These are phyloP conservation scores for Physcomitrellopsis africana DNA, from an alignment of 225 moss, liverwort and hornwort species.

Conservation along the genomic window DNA sequence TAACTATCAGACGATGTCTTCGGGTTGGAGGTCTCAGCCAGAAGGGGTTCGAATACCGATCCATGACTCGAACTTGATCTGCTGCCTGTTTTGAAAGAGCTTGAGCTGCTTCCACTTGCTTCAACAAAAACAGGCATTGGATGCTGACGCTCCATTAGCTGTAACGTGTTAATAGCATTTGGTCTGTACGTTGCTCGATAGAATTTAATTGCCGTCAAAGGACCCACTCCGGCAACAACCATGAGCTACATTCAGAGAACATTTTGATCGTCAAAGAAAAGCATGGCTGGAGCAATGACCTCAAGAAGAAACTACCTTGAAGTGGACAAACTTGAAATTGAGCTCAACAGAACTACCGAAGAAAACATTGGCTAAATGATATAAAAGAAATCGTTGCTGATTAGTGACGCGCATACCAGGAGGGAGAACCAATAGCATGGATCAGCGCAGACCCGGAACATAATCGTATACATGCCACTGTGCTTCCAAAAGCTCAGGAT, in stretches of 20 bases:
- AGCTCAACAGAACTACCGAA: conserved; percentile 1
- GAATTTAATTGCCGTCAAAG: conserved; percentile 79
- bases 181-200: conserved; percentile 79
- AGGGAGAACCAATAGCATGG: conserved; percentile 89
- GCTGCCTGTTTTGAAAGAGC: conserved; percentile 44
- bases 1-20: conserved; percentile 42
- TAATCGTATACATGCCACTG: conserved; percentile 84
- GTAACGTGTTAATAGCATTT: conserved; percentile 82
- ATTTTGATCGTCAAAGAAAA: conserved; percentile 11
- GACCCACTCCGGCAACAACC: conserved; percentile 81
- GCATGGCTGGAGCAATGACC: conserved; percentile 8
- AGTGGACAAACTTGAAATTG: neutral
- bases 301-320: neutral
- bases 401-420: conserved; percentile 51
- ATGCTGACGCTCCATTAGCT: conserved; percentile 67
- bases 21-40: conserved; percentile 49
- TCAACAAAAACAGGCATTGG: conserved; percentile 41
- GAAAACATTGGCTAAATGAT: conserved; percentile 4
- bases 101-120: conserved; percentile 53
- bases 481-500: conserved; percentile 66
- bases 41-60: conserved; percentile 84
- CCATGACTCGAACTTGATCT: conserved; percentile 54
- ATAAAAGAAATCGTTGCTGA: conserved; percentile 14
- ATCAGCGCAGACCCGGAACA: conserved; percentile 88
- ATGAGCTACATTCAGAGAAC: conserved; percentile 68